Conservation (phyloP, 1,139 yeast genomes). For the Taiozyma sp. region DNA sequence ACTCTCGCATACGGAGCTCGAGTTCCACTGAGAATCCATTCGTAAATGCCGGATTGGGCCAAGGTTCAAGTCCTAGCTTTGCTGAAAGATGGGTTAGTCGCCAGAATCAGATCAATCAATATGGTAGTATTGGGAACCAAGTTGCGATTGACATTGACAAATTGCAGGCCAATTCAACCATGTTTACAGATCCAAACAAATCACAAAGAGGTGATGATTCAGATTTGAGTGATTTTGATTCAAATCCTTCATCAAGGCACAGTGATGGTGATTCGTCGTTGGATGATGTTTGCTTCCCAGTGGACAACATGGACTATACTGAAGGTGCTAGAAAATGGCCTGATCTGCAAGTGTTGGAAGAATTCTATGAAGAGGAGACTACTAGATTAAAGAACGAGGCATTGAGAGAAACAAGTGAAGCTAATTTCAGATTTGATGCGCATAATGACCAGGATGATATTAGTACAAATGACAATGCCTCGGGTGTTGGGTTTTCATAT, state of each 20-base stretch:
- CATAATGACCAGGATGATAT: constrained; percentile 19
- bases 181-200: constrained; percentile 1
- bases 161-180: background rate
- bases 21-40: constrained; percentile 2
- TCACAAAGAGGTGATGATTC: constrained; percentile 12
- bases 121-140: background rate
- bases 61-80: constrained; percentile 18
- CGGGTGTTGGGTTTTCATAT: constrained; percentile 32
- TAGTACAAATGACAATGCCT: constrained; percentile 23
- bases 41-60: constrained; percentile 1
- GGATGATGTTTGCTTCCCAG: constrained; percentile 85
- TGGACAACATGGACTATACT: constrained; percentile 45
- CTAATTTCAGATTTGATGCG: constrained; percentile 31
- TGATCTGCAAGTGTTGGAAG: constrained; percentile 68
- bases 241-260: constrained; percentile 72
- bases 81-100: constrained; percentile 25
- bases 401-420: constrained; percentile 36
- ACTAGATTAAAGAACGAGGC: constrained; percentile 41
- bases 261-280: constrained; percentile 68
- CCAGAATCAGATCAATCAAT: constrained; percentile 6
- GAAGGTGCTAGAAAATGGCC: constrained; percentile 59
- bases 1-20: background rate
- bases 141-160: constrained; percentile 1
- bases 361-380: constrained; percentile 68
- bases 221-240: constrained; percentile 25